Conservation (phyloP, 2,329 filamentous ascomycete species). For the Curvularia hawaiiensis region DNA sequence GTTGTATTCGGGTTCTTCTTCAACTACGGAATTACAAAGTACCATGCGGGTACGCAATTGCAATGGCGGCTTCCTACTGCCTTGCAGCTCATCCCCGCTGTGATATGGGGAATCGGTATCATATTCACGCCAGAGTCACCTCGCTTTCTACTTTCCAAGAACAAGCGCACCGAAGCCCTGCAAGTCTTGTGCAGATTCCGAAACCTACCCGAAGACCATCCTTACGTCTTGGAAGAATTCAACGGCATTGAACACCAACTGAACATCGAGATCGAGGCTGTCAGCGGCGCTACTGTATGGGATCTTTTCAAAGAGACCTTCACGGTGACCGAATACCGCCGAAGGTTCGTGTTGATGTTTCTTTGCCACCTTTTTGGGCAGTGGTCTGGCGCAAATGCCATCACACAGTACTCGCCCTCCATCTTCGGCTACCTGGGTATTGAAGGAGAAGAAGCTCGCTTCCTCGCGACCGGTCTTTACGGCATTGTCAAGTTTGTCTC, state of each 20-base stretch:
- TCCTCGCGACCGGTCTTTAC: not conserved
- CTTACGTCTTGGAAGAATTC: not conserved
- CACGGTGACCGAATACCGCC: not conserved
- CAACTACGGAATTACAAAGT: conserved; percentile 1
- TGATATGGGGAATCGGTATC: not conserved
- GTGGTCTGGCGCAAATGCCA: conserved; percentile 1
- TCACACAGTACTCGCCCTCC: not conserved
- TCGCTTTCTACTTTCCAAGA: not conserved
- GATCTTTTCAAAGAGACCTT: conserved; percentile 1
- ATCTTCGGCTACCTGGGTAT: not conserved
- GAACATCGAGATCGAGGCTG: not conserved
- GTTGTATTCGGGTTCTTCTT: conserved; percentile 1
- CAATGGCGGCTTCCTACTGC: conserved; percentile 1
- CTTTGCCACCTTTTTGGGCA: not conserved
- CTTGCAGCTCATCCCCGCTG: not conserved
- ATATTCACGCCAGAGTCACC: not conserved
- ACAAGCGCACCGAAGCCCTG: not conserved
- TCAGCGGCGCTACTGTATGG: not conserved
- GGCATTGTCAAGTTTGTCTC: not conserved
- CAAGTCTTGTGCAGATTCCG: not conserved
- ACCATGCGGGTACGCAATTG: not conserved
- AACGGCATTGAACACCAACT: not conserved
- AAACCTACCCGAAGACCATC: not conserved
- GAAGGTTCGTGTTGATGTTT: not conserved
- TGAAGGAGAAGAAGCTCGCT: not conserved